A percentile compares a stretch with the other conserved stretches of the same genome.
Evolutionary conservation across 2,329 filamentous ascomycete species (phyloP).

Genomic region (Penicillium digitatum): DNA sequence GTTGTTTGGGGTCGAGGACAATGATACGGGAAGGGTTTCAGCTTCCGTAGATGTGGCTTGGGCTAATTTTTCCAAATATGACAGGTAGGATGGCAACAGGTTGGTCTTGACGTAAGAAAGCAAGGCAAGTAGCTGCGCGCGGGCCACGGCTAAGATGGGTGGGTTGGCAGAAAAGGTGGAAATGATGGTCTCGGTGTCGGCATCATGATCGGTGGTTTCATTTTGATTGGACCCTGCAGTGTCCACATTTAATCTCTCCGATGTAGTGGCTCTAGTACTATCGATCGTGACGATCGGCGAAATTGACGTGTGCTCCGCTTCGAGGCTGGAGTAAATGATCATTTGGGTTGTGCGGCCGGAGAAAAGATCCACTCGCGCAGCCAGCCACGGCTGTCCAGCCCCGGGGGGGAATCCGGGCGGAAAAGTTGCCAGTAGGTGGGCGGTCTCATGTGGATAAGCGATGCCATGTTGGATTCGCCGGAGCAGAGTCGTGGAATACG

Average conservation of each 20-base stretch:
- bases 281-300: slow-evolving; percentile 15
- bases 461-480: slow-evolving; percentile 40
- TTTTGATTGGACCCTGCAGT: not conserved
- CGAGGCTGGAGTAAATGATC: slow-evolving; percentile 41
- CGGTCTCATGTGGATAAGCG: slow-evolving; percentile 31
- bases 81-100: slow-evolving; percentile 28
- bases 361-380: slow-evolving; percentile 40
- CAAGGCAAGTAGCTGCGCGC: slow-evolving; percentile 29
- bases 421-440: slow-evolving; percentile 35
- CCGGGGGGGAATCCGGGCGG: slow-evolving; percentile 16
- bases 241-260: slow-evolving; percentile 5
- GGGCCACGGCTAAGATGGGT: slow-evolving; percentile 14
- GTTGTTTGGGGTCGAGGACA: not conserved
- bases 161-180: slow-evolving; percentile 13
- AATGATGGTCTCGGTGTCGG: slow-evolving; percentile 1
- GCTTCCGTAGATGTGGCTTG: not conserved
- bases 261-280: not conserved
- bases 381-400: slow-evolving; percentile 35
- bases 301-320: slow-evolving; percentile 26
- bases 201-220: not conserved
- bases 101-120: slow-evolving; percentile 25
- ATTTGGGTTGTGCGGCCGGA: slow-evolving; percentile 41
- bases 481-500: slow-evolving; percentile 36
- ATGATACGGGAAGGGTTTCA: not conserved
- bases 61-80: slow-evolving; percentile 6